Conservation (phyloP, 2,329 filamentous ascomycete species). For the Penicillium sp. region DNA sequence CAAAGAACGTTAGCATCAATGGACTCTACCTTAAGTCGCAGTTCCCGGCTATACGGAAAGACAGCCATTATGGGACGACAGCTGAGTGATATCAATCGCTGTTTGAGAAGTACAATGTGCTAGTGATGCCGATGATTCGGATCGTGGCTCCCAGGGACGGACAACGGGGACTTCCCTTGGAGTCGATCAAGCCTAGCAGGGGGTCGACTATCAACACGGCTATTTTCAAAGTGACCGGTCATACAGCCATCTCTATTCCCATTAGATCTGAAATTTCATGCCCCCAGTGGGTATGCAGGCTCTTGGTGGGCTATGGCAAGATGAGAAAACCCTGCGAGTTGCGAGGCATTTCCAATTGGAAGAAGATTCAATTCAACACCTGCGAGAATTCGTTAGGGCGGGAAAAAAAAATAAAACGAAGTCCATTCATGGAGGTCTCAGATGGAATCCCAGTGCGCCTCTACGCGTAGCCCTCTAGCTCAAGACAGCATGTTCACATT, state of each 20-base stretch:
- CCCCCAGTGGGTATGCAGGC: slow-evolving; percentile 55
- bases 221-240: slow-evolving; percentile 60
- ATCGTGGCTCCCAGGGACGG: slow-evolving; percentile 31
- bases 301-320: slow-evolving; percentile 46
- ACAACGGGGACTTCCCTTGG: slow-evolving; percentile 25
- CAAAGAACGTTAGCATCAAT: slow-evolving; percentile 47
- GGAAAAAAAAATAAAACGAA: background rate
- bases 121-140: slow-evolving; percentile 45
- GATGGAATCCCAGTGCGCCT: background rate
- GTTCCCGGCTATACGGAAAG: slow-evolving; percentile 46
- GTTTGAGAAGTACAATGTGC: slow-evolving; percentile 43
- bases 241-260: slow-evolving; percentile 58
- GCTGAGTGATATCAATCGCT: slow-evolving; percentile 42
- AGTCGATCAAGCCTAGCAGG: slow-evolving; percentile 42
- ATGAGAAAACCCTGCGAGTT: slow-evolving; percentile 28
- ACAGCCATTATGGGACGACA: slow-evolving; percentile 44
- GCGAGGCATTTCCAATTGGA: slow-evolving; percentile 29
- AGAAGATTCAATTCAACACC: slow-evolving; percentile 13
- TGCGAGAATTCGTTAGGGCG: slow-evolving; percentile 8
- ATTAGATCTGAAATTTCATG: slow-evolving; percentile 46
- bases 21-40: slow-evolving; percentile 44
- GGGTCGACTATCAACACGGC: slow-evolving; percentile 58
- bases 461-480: background rate
- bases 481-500: background rate
- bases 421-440: background rate